Evolutionary conservation across 306 rosid genomes (phyloP).

Genomic region (Fragaria vesca): DNA sequence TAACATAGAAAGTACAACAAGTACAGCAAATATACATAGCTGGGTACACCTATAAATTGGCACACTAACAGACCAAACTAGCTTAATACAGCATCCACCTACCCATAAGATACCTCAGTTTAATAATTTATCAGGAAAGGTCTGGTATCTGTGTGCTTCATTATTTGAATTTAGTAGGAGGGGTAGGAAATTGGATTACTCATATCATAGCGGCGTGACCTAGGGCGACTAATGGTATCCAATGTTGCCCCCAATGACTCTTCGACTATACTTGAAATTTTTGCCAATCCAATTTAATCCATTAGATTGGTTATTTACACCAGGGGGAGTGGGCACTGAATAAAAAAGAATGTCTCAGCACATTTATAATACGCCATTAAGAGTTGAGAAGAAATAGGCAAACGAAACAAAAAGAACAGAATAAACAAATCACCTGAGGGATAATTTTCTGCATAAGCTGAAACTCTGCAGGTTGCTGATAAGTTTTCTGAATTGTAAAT

Average conservation of each 20-base stretch:
- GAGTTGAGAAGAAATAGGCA: background rate
- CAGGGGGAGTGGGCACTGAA: constrained; percentile 51
- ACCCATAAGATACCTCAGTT: background rate
- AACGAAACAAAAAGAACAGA: constrained; percentile 13
- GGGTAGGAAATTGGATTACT: constrained; percentile 49
- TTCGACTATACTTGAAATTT: constrained; percentile 66
- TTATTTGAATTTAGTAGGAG: constrained; percentile 32
- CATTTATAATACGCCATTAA: constrained; percentile 4
- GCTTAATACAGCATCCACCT: background rate
- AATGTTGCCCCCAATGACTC: constrained; percentile 57
- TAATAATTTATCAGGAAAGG: constrained; percentile 1
- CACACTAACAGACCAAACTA: constrained; percentile 7
- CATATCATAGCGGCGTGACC: constrained; percentile 59
- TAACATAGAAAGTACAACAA: background rate
- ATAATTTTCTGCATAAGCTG: constrained; percentile 48
- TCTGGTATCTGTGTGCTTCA: constrained; percentile 29
- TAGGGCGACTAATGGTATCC: constrained; percentile 62
- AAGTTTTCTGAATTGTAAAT: constrained; percentile 39
- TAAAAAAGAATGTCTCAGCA: constrained; percentile 32
- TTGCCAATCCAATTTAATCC: constrained; percentile 51
- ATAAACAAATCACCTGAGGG: constrained; percentile 49
- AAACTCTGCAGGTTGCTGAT: constrained; percentile 39
- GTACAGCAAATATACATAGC: constrained; percentile 1
- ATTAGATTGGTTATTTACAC: constrained; percentile 55
- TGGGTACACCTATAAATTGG: background rate